Base-by-base conservation (phyloP, 78 protist species). In the Dictyostelium citrinum region DNA sequence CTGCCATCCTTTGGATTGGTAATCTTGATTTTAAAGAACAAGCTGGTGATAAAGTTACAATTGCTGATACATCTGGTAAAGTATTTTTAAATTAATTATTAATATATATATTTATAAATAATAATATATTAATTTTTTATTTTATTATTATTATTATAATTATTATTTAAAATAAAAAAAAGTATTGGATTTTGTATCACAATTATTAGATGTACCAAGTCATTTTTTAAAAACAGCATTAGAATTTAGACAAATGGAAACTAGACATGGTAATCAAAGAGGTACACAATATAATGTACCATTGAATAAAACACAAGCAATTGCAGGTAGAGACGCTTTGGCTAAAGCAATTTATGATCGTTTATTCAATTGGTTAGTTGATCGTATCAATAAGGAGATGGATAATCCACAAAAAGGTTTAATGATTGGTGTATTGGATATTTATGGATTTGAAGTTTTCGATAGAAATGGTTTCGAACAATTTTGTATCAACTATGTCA, bases 401-500 rank as follows among this genome's bases (percentile, higher is more conserved):
- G 91, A 51, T 20, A 83, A 82, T 22, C 60, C 67, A 43, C 45
- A 46, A 37, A 41, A 27, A 58, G 91, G 92, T 80, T 43, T 81
- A 17, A 58, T 70, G 68, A 90, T 95, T 81, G 97, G 97, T 51
- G 85, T 82, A 29, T 93, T 97, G 67, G 99, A 98, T 92, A 98
- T 98, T 46, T 98, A 96, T 91, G 99, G 99, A 31, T 98, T 98
- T 29, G 95, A 95, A 60, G 90, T 95, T 3, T 95, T 88, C 64
- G 95, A 98, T 72, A 60, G 70, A 41, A 98, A 98, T 80, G 84
- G 84, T 31, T 97, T 98, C 51, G 98, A 98, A 90, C 99, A 98
- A 88, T 90, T 98, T 27, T 94, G 98, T 95, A 98, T 98, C 91
- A 98, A 98, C 91, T 98, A 95, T 95, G 97, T 97, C 60, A 98